Percentiles rank a stretch among this genome's conserved stretches.
Conservation (phyloP, 1,139 yeast species). For the Yamadazyma friedrichii region DNA sequence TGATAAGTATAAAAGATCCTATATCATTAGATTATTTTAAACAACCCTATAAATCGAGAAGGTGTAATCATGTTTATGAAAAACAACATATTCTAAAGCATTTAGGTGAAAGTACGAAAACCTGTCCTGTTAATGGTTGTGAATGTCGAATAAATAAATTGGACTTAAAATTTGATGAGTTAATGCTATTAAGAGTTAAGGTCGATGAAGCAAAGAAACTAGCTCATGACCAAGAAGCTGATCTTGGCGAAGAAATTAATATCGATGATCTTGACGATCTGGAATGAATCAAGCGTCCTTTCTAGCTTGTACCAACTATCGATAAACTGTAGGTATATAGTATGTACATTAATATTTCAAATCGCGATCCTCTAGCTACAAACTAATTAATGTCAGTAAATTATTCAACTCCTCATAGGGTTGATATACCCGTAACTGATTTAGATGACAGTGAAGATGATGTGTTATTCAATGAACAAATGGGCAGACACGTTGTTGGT, state of each 20-base stretch:
- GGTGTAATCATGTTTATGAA: constrained; percentile 65
- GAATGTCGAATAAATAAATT: constrained; percentile 21
- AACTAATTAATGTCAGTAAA: constrained; percentile 19
- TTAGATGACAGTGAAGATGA: constrained; percentile 57
- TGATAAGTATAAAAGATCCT: constrained; percentile 63
- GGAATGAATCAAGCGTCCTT: no score
- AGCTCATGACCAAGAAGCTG: background rate
- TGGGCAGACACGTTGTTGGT: constrained; percentile 4
- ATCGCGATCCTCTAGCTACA: no score
- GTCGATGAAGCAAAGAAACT: constrained; percentile 19
- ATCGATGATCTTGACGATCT: background rate
- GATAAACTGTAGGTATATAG: no score
- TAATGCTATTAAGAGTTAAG: constrained; percentile 51
- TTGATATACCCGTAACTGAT: constrained; percentile 59
- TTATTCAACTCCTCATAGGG: constrained; percentile 30
- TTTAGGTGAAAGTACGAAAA: constrained; percentile 18
- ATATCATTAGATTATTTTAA: constrained; percentile 51
- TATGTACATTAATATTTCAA: no score
- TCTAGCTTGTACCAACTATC: no score
- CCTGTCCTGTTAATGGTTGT: constrained; percentile 54
- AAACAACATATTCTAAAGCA: constrained; percentile 37
- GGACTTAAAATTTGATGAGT: constrained; percentile 40
- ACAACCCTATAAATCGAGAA: constrained; percentile 51
- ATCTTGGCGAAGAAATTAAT: background rate
- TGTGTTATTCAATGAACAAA: constrained; percentile 24